Evolutionary conservation across 192 early-diverging fungal genomes (phyloP).

Genomic region (Kickxella alabastrina): DNA sequence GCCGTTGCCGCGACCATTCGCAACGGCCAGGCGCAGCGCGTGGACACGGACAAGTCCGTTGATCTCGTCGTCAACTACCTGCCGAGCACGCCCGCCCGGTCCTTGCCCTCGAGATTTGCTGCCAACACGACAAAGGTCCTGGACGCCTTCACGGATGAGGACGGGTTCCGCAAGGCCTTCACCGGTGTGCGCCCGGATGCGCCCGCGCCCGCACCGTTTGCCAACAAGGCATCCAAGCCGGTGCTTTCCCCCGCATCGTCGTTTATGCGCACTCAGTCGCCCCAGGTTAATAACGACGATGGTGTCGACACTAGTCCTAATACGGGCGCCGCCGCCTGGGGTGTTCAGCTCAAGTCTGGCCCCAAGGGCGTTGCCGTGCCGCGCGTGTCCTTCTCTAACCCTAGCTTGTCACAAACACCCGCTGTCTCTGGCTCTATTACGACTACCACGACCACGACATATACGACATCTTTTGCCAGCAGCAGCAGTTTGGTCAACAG

Average conservation of each 20-base stretch:
- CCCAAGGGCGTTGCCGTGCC: conserved; percentile 1
- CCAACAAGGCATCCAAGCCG: conserved; percentile 12
- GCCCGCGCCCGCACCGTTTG: conserved; percentile 33
- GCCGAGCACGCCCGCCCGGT: conserved; percentile 31
- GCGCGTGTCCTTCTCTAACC: not conserved
- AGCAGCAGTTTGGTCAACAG: not conserved
- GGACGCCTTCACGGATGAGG: conserved; percentile 43
- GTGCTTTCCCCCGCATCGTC: not conserved
- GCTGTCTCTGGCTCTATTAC: not conserved
- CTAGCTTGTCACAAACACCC: not conserved
- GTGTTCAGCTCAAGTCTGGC: conserved; percentile 39
- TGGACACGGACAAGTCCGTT: conserved; percentile 30
- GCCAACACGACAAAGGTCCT: conserved; percentile 24
- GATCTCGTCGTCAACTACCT: conserved; percentile 45
- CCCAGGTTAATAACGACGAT: conserved; percentile 8
- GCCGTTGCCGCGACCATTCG: conserved; percentile 43
- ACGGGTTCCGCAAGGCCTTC: conserved; percentile 46
- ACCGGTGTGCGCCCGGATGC: conserved; percentile 33
- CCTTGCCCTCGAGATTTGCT: conserved; percentile 40
- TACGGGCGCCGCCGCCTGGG: conserved; percentile 41
- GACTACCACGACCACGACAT: not conserved
- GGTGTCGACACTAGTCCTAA: conserved; percentile 38
- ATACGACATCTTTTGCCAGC: not conserved
- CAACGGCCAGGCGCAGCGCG: conserved; percentile 41
- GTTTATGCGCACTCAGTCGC: not conserved